Evolutionary conservation across 2,329 filamentous ascomycete genomes (phyloP), one percentile per base, ranked within the genome.

Genomic region (Lecanicillium sp.): DNA sequence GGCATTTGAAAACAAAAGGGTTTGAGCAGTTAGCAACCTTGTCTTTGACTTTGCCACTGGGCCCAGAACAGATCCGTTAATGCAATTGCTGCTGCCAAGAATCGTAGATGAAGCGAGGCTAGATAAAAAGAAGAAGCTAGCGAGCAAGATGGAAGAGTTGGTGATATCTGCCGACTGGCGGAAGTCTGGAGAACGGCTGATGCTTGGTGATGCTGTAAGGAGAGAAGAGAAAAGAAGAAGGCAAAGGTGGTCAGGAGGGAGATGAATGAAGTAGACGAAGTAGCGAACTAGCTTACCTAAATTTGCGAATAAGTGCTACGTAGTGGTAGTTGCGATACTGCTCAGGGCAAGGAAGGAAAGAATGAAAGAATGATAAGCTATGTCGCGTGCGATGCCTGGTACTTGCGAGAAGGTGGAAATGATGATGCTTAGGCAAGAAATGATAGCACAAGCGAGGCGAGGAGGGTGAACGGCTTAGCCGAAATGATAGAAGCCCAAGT

Each of bases 91-190:
- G 64, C 59, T 67, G 67, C 69, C 70, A 72, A 67, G 64, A 62
- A 59, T 59, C 57, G 63, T 63, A 62, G 56, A 66, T 67, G 64
- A 71, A 75, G 70, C 65, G 68, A 74, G 66, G 63, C 63, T 69
- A 68, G 70, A 65, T 68, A 70, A 70, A 66, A 74, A 72, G 67
- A 41, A 66, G 67, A 61, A 72, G 69, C 67, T 75, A 73, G 68
- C 64, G 60, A 73, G 69, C 72, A 75, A 75, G 65, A 69, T 69
- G 66, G 58, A 59, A 50, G 55, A 51, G 51, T 48, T 48, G 53
- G 54, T 55, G 53, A 56, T 53, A 55, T 54, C 43, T 44, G 50
- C 45, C 38, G 45, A 50, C 43, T 49, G 51, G 55, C 56, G 55
- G 57, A 49, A 65, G 67, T 64, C 37, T 29, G 34, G 33, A 65